Percentiles rank a stretch among this genome's conserved stretches.
phyloP scores from a whole-genome alignment of 352 stramenopile genomes.

The Phytopythium sindhum region DNA sequence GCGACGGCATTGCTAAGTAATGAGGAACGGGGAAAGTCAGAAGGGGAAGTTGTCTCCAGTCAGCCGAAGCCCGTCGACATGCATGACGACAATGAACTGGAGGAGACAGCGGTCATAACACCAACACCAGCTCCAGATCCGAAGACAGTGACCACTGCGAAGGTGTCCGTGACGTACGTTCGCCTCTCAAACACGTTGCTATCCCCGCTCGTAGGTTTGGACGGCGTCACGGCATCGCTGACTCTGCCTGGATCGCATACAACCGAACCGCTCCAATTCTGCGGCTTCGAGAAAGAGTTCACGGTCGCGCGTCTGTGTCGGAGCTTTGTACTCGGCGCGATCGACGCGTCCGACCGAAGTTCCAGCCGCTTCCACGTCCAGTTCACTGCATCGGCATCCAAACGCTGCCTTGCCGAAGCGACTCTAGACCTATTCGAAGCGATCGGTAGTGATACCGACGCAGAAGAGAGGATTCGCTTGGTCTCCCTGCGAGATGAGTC shows the following conservation, averaged over 20 bases:
- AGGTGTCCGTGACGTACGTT: background rate
- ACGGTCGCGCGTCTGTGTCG: background rate
- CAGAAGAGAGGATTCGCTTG: background rate
- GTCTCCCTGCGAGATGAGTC: background rate
- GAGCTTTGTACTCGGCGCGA: background rate
- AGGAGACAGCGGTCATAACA: background rate
- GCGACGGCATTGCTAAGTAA: background rate
- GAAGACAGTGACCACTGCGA: background rate
- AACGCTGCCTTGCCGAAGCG: background rate
- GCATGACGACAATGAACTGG: background rate
- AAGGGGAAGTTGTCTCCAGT: background rate
- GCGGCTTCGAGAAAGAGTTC: conserved; percentile 5
- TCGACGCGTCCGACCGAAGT: background rate
- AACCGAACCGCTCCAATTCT: background rate
- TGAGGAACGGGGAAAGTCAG: background rate
- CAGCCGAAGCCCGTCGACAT: background rate
- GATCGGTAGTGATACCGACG: background rate
- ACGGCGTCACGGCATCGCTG: background rate
- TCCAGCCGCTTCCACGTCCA: background rate
- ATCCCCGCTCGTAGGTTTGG: background rate
- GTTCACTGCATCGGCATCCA: background rate
- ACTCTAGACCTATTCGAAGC: background rate
- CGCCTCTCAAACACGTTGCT: background rate
- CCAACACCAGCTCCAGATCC: background rate
- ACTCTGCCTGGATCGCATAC: background rate